phyloP scores from a whole-genome alignment of 768 basidiomycete genomes.

The Phanerodontia chrysosporium region DNA sequence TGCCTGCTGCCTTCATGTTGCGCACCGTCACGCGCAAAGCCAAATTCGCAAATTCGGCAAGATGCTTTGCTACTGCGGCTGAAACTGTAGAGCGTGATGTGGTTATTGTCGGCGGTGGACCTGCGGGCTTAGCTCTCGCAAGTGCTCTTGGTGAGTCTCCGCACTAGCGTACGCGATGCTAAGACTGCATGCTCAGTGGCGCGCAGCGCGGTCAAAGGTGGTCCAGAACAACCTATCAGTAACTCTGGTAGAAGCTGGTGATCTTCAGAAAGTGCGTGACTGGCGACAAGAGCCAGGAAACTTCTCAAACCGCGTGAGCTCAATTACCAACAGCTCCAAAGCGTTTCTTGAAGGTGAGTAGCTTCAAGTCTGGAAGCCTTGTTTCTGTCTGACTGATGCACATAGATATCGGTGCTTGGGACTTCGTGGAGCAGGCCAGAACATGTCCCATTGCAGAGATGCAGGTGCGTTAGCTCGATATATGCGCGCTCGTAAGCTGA shows the following conservation, averaged over 20 bases:
- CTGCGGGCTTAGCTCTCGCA: constrained; percentile 86
- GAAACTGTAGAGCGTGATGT: constrained; percentile 64
- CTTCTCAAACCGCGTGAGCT: constrained; percentile 84
- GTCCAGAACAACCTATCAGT: constrained; percentile 56
- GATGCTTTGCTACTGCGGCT: constrained; percentile 8
- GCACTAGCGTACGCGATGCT: not conserved
- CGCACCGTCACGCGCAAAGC: not conserved
- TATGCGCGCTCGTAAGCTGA: not conserved
- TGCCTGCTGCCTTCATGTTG: not conserved
- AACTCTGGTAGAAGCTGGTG: constrained; percentile 78
- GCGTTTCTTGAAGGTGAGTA: constrained; percentile 58
- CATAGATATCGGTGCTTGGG: constrained; percentile 83
- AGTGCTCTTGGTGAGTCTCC: constrained; percentile 68
- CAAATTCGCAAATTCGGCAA: not conserved
- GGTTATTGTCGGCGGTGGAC: constrained; percentile 93
- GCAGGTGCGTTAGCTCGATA: constrained; percentile 49
- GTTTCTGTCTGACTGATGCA: not conserved
- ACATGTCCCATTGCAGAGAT: constrained; percentile 79
- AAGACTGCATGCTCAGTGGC: constrained; percentile 4
- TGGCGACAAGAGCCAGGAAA: constrained; percentile 57
- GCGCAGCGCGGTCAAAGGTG: constrained; percentile 47
- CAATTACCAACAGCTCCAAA: constrained; percentile 73
- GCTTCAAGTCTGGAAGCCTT: not conserved
- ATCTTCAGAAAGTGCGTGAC: constrained; percentile 58
- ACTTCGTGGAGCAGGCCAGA: constrained; percentile 60